phyloP scores from a whole-genome alignment of 768 basidiomycete genomes.

The Pleurotus tuoliensis region DNA sequence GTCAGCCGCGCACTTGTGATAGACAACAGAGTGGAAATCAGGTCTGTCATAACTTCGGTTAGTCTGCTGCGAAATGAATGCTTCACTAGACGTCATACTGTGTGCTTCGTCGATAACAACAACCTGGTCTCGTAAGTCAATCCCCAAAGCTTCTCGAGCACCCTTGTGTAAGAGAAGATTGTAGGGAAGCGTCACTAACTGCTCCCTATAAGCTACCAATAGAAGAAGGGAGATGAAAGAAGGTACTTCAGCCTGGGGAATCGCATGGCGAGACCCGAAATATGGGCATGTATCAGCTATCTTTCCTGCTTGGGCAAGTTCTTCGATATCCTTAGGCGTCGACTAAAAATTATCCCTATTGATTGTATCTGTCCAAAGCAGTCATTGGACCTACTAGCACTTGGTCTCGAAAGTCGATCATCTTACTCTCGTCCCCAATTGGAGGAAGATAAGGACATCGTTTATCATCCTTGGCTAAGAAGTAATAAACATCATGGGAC shows the following conservation, averaged over 20 bases:
- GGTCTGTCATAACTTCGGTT: constrained; percentile 41
- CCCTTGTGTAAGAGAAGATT: constrained; percentile 82
- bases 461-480: constrained; percentile 55
- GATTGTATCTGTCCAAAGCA: background rate
- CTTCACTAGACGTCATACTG: constrained; percentile 48
- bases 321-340: constrained; percentile 90
- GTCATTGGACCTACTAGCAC: constrained; percentile 56
- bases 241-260: constrained; percentile 84
- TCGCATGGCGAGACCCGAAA: constrained; percentile 85
- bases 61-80: background rate
- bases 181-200: constrained; percentile 93
- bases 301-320: constrained; percentile 72
- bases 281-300: constrained; percentile 80
- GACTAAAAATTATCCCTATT: constrained; percentile 51
- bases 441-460: constrained; percentile 78
- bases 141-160: constrained; percentile 83
- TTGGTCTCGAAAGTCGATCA: constrained; percentile 85
- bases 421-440: constrained; percentile 58
- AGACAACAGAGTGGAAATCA: constrained; percentile 86
- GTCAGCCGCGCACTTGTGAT: constrained; percentile 73
- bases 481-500: background rate
- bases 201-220: background rate
- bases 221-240: background rate
- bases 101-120: constrained; percentile 96
- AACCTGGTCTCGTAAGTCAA: constrained; percentile 79